These are phyloP conservation scores for Sporisorium graminicola DNA, from an alignment of 1,284 basidiomycete species.

Conservation along the genomic window DNA sequence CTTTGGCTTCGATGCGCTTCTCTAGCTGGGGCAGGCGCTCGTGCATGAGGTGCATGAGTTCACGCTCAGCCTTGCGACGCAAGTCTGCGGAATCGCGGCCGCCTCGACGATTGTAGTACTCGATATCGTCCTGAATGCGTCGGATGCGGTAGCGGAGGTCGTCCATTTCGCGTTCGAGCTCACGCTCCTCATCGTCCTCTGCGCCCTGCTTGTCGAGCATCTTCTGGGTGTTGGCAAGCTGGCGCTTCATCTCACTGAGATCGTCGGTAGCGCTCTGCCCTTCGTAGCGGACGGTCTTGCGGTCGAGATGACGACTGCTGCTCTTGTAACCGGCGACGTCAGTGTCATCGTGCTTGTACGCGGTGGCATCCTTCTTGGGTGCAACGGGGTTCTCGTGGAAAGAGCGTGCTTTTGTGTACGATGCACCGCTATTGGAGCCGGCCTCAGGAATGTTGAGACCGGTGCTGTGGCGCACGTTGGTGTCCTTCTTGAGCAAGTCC, in stretches of 20 bases:
- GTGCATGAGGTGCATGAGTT: conserved; percentile 87
- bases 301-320: conserved; percentile 87
- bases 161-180: conserved; percentile 86
- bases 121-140: conserved; percentile 91
- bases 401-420: conserved; percentile 78
- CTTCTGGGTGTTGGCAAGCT: conserved; percentile 83
- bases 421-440: conserved; percentile 65
- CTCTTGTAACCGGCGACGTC: conserved; percentile 80
- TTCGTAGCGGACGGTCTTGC: conserved; percentile 83
- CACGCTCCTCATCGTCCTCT: conserved; percentile 80
- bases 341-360: conserved; percentile 86
- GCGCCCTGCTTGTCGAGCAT: conserved; percentile 82
- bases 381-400: conserved; percentile 74
- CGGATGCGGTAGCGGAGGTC: conserved; percentile 88
- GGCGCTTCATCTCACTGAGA: conserved; percentile 86
- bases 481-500: conserved; percentile 88
- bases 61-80: conserved; percentile 86
- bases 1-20: conserved; percentile 83
- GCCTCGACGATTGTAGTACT: conserved; percentile 84
- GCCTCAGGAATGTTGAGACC: conserved; percentile 69
- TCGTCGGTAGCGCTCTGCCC: conserved; percentile 77
- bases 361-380: conserved; percentile 85
- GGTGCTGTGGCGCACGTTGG: conserved; percentile 70
- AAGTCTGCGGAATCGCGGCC: conserved; percentile 82
- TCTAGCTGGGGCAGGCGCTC: conserved; percentile 93